Percentiles rank a stretch among this genome's conserved stretches.
These are phyloP conservation scores for Halophytophthora polymorphica DNA, from an alignment of 352 stramenopile genomes.

Conservation along the genomic window DNA sequence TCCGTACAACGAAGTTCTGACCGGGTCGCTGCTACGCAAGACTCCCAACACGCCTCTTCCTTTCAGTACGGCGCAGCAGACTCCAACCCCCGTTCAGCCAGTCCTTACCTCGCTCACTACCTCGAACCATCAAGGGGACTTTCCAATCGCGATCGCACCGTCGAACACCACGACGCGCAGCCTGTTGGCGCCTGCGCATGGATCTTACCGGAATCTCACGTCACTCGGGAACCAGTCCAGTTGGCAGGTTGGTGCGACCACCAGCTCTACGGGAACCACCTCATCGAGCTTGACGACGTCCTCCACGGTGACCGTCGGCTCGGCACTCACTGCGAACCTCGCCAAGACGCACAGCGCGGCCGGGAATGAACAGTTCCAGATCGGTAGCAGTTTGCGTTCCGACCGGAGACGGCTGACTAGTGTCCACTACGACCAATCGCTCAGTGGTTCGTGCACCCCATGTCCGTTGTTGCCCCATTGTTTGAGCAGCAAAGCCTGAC, in stretches of 20 bases:
- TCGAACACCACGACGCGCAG: constrained; percentile 48
- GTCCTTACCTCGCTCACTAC: constrained; percentile 30
- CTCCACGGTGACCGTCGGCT: constrained; percentile 45
- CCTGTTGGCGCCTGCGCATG: constrained; percentile 22
- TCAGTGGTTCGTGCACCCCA: constrained; percentile 22
- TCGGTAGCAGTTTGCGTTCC: constrained; percentile 32
- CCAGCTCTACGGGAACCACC: constrained; percentile 1
- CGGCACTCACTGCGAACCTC: constrained; percentile 29
- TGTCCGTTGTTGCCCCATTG: background rate
- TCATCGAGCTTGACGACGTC: constrained; percentile 16
- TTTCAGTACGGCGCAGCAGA: constrained; percentile 19
- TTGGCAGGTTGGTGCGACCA: constrained; percentile 17
- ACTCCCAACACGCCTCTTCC: constrained; percentile 17
- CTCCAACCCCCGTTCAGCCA: constrained; percentile 10
- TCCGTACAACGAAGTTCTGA: constrained; percentile 32
- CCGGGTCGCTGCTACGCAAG: constrained; percentile 47
- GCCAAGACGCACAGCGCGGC: constrained; percentile 8
- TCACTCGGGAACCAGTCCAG: constrained; percentile 14
- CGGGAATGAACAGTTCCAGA: constrained; percentile 32
- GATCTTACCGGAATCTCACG: constrained; percentile 11
- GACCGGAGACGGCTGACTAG: constrained; percentile 45
- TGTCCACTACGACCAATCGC: constrained; percentile 54
- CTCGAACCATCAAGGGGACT: constrained; percentile 35
- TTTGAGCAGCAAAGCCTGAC: constrained; percentile 3
- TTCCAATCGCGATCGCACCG: constrained; percentile 40